phyloP scores from a whole-genome alignment of 768 basidiomycete genomes.

The Aureoboletus auriporus region DNA sequence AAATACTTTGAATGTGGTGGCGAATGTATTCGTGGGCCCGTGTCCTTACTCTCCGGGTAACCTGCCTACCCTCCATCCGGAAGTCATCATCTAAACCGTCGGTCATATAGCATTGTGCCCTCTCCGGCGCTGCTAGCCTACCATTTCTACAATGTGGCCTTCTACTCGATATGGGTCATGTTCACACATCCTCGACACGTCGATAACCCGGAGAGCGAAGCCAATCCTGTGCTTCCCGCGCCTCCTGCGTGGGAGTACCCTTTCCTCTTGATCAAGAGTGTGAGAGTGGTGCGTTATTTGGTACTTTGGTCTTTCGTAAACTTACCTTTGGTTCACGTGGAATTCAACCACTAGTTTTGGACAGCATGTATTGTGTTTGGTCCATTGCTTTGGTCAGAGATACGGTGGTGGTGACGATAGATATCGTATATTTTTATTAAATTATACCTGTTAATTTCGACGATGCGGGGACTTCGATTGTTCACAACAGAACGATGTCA shows the following conservation, averaged over 20 bases:
- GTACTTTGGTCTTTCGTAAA: neutral
- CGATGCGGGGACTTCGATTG: neutral
- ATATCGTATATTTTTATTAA: neutral
- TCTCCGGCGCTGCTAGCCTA: slow-evolving; percentile 77
- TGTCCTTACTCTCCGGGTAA: slow-evolving; percentile 85
- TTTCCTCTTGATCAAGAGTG: slow-evolving; percentile 50
- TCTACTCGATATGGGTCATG: slow-evolving; percentile 90
- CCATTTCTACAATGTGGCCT: slow-evolving; percentile 95
- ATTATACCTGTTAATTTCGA: slow-evolving; percentile 9
- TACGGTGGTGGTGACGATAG: slow-evolving; percentile 60
- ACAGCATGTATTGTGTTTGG: slow-evolving; percentile 87
- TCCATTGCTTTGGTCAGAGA: slow-evolving; percentile 85
- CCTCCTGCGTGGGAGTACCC: slow-evolving; percentile 68
- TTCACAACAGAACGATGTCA: too few species aligned
- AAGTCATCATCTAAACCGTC: neutral
- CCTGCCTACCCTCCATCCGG: slow-evolving; percentile 19
- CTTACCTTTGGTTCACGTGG: neutral
- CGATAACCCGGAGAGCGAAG: slow-evolving; percentile 5
- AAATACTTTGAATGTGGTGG: slow-evolving; percentile 96
- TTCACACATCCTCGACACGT: slow-evolving; percentile 57
- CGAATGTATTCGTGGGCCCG: slow-evolving; percentile 82
- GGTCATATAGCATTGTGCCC: slow-evolving; percentile 64
- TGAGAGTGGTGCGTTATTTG: slow-evolving; percentile 64
- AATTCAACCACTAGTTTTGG: slow-evolving; percentile 62
- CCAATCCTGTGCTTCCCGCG: slow-evolving; percentile 36